Base-by-base conservation (phyloP, 805 yeast species). In the Yamadazyma kitorensis region DNA sequence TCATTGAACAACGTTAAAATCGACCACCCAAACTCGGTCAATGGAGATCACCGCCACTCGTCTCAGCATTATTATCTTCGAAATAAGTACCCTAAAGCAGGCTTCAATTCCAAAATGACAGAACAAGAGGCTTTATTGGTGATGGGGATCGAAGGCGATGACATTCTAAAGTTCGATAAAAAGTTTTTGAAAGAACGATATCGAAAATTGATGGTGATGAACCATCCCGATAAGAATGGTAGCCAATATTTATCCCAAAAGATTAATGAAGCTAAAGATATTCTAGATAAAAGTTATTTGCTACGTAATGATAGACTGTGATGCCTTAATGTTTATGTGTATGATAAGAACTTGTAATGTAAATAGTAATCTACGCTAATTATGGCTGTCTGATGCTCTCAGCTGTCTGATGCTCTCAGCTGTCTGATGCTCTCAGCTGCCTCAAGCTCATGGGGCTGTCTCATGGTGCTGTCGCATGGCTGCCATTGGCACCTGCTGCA, bases 151-250 rank as follows among this genome's bases (percentile, higher is more conserved):
- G 64, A 64, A 34, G 69, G 66, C 6, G 54, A 52, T 27, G 70
- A 64, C 22, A 68, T 68, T 25, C 41, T 64, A 18, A 50, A 55
- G 17, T 48, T 80, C 21, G 61, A 68, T 26, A 57, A 54, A 19
- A 39, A 45, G 27, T 50, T 55, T 34, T 41, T 68, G 28, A 54
- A 57, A 31, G 52, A 57, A 19, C 47, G 68, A 25, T 67, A 66
- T 44, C 41, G 73, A 34, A 52, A 56, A 36, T 48, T 67, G 35
- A 64, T 67, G 59, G 52, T 64, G 11, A 39, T 52, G 45, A 68
- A 68, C 47, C 73, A 68, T 40, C 73, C 73, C 3, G 73, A 68
- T 38, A 55, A 54, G 24, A 43, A 54, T 10, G 73, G 73, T 1
- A 62, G 70, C 42, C 53, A 57, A 35, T 68, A 64, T 36, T 35